These are phyloP conservation scores for Chamaenerion angustifolium DNA, from an alignment of 345 rosid species.

Conservation along the genomic window DNA sequence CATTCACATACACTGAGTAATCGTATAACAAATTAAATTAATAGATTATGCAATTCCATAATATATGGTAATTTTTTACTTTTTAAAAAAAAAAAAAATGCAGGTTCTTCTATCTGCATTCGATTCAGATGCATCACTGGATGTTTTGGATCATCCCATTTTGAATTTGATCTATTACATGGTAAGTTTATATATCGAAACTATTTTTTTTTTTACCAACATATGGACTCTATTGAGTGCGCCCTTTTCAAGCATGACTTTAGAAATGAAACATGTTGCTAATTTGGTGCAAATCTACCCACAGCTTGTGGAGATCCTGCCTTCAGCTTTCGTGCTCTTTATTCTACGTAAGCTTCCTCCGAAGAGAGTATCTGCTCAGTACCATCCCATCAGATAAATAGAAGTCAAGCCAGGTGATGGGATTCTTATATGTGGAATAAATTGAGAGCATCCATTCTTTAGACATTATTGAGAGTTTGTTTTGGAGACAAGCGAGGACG, in stretches of 20 bases:
- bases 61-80: neutral
- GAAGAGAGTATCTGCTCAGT: constrained; percentile 81
- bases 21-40: neutral
- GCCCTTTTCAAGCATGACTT: neutral
- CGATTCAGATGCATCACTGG: constrained; percentile 59
- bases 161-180: constrained; percentile 79
- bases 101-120: constrained; percentile 84
- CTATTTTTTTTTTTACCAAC: too few relatives aligned
- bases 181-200: constrained; percentile 23
- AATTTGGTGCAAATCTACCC: neutral
- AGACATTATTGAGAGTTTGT: constrained; percentile 35
- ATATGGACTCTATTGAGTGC: too few relatives aligned
- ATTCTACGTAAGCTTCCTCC: constrained; percentile 92
- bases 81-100: constrained; percentile 6
- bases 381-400: constrained; percentile 74
- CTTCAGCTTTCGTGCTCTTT: constrained; percentile 83
- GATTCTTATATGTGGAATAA: too few relatives aligned
- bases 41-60: neutral
- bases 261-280: neutral
- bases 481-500: constrained; percentile 91
- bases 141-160: constrained; percentile 88
- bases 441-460: too few relatives aligned
- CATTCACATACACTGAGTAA: neutral
- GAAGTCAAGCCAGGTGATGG: too few relatives aligned
- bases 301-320: constrained; percentile 91